Evolutionary conservation across 106 monocot species (phyloP).

Genomic region (Acorus gramineus): DNA sequence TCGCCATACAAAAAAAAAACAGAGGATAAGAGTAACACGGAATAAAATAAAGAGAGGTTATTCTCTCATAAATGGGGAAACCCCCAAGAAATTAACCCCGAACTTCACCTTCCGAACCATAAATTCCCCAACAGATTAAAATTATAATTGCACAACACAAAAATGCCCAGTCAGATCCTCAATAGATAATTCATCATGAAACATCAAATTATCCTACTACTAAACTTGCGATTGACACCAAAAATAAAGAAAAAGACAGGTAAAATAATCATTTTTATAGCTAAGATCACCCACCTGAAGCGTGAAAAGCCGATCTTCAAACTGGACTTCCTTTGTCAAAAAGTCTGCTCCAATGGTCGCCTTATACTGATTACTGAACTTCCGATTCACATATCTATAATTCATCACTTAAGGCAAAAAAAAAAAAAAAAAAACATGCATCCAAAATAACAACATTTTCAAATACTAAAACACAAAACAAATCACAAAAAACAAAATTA

Average conservation of each 20-base stretch:
- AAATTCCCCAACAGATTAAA: too few relatives aligned
- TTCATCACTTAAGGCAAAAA: slow-evolving; percentile 1
- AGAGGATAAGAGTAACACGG: too few relatives aligned
- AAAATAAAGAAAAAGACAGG: not conserved
- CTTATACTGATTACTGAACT: slow-evolving; percentile 82
- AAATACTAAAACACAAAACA: not conserved
- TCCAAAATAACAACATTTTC: not conserved
- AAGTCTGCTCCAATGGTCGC: slow-evolving; percentile 77
- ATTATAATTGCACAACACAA: too few relatives aligned
- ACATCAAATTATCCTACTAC: too few relatives aligned
- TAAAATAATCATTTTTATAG: too few relatives aligned
- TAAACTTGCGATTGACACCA: not conserved
- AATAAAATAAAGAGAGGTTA: too few relatives aligned
- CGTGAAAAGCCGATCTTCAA: slow-evolving; percentile 54
- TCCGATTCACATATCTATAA: slow-evolving; percentile 71
- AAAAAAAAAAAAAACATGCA: not conserved
- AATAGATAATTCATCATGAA: too few relatives aligned
- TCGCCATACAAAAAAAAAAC: too few relatives aligned
- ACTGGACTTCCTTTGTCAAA: slow-evolving; percentile 70
- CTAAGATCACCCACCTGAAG: slow-evolving; percentile 22
- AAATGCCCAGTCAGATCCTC: too few relatives aligned
- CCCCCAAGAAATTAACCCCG: too few relatives aligned
- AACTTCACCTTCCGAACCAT: too few relatives aligned
- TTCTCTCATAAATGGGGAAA: too few relatives aligned
- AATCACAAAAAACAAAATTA: slow-evolving; percentile 3